These are phyloP conservation scores for Linnemannia hyalina DNA, from an alignment of 192 early-diverging fungal species.

Conservation along the genomic window DNA sequence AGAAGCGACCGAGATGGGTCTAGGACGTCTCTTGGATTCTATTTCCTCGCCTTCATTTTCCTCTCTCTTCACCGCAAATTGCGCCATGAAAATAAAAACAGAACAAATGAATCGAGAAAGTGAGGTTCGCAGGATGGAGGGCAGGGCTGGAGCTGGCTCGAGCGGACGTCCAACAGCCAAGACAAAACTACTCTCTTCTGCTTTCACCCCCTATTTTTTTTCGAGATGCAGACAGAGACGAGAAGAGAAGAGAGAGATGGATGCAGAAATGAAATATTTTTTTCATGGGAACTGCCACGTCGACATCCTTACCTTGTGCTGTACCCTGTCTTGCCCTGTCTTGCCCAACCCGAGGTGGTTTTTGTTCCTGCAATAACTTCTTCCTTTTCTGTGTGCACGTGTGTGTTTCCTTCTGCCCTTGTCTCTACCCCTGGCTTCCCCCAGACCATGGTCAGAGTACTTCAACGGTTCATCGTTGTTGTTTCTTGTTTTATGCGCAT, in stretches of 20 bases:
- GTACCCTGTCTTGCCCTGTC: not conserved
- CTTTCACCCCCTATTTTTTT: slow-evolving; percentile 25
- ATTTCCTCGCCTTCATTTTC: not conserved
- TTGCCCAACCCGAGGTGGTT: not conserved
- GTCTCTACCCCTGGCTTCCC: not conserved
- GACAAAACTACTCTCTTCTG: not conserved
- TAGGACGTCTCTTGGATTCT: not conserved
- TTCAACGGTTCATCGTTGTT: not conserved
- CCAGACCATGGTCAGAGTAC: not conserved
- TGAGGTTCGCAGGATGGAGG: not conserved
- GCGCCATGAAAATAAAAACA: not conserved
- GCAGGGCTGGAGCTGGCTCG: not conserved
- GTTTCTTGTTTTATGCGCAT: not conserved
- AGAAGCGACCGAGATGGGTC: not conserved
- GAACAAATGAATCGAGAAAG: not conserved
- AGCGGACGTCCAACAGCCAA: not conserved
- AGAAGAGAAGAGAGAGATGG: not conserved
- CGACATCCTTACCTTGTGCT: not conserved
- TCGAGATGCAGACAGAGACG: not conserved
- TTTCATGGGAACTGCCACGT: slow-evolving; percentile 29
- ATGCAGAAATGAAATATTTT: slow-evolving; percentile 13
- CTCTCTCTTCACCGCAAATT: not conserved
- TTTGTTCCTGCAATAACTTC: not conserved
- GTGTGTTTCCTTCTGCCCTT: not conserved
- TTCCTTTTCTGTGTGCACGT: not conserved